Evolutionary conservation across 345 rosid species (phyloP), one percentile per base, ranked within the genome.

Genomic region (Salix dunnii): DNA sequence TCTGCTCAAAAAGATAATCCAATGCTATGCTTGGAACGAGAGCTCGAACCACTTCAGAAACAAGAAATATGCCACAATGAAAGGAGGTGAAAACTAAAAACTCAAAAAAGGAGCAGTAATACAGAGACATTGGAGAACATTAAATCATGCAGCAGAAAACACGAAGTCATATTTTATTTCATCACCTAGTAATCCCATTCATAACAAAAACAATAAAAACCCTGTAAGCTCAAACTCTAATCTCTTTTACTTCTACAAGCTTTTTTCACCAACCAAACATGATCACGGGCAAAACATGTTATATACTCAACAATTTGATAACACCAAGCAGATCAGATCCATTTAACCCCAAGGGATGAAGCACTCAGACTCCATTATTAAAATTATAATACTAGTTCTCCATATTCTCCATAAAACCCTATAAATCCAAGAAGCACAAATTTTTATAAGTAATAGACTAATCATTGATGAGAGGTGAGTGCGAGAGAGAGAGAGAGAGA

Each of bases 1-100:
- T 96, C 79, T 96, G 99, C 73, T 96, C 95, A 81, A 94, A 96
- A 48, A 96, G 92, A 74, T 91, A 95, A 74, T 94, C 97, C 76
- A 96, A 78, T 7, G 86, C 82, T 91, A 96, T 91, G 85, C 94
- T 84, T 3, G 98, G 99, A 68, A 94, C 98, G 76, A 89, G 70
- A 86, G 98, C 99, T 75, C 98, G 92, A 71, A 94, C 99, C 84
- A 94, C 99, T 96, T 68, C 16, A 62, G 25, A 55, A 28, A 27
- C 28, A 70, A 77, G 75, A 63, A 16, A 68, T n/a, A 27, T 63
- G 74, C 12, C 63, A 65, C 1, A 33, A 49, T 11, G 2, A 5
- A 16, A 53, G 23, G 8, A 53, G 21, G 60, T 53, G 21, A 53
- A n/a, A n/a, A 5, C 36, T 35, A 35, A 35, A 35, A 35, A 5